Percentiles rank a stretch among this genome's conserved stretches.
Evolutionary conservation across 2,329 filamentous ascomycete genomes (phyloP).

Genomic region (Cercospora zeae-maydis): DNA sequence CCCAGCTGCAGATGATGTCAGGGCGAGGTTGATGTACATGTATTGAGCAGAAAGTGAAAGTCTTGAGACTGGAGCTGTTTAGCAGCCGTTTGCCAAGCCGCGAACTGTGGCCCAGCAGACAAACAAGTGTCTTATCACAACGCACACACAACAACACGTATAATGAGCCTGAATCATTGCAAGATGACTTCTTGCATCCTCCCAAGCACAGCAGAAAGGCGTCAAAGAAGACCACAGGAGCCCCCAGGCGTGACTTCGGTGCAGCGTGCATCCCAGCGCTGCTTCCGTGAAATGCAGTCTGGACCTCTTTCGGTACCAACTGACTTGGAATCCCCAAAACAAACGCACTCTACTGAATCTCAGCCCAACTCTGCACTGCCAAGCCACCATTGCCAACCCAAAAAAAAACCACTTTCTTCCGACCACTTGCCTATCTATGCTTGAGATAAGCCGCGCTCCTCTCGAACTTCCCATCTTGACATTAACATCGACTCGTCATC

Average conservation of each 20-base stretch:
- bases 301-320: too few relatives aligned
- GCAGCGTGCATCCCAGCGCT: too few relatives aligned
- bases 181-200: too few relatives aligned
- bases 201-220: too few relatives aligned
- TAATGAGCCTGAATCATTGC: neutral
- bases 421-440: too few relatives aligned
- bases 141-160: neutral
- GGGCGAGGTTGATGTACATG: neutral
- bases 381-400: neutral
- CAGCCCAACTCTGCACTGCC: neutral
- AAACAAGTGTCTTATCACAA: neutral
- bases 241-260: too few relatives aligned
- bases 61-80: neutral
- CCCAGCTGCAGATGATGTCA: neutral
- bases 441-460: too few relatives aligned
- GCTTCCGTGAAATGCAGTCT: too few relatives aligned
- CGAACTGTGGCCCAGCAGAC: neutral
- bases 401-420: too few relatives aligned
- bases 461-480: too few relatives aligned
- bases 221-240: neutral
- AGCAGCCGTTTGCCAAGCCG: neutral
- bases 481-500: too few relatives aligned
- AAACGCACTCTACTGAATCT: neutral
- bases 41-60: neutral
- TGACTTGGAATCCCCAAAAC: too few relatives aligned